phyloP scores from a whole-genome alignment of 1,139 yeast genomes.

The Yamadazyma conglobata region DNA sequence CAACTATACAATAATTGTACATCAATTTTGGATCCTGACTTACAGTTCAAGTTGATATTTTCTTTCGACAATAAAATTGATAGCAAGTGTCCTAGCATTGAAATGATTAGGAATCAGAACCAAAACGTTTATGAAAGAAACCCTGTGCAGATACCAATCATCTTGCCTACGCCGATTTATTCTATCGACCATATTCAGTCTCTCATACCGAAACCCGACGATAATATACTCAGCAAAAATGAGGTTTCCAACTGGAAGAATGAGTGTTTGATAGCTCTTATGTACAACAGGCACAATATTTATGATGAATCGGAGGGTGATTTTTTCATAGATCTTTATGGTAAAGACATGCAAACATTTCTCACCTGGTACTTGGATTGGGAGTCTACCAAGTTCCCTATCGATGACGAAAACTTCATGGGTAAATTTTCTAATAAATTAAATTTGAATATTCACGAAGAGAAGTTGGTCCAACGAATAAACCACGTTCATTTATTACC shows the following conservation, averaged over 20 bases:
- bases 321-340: constrained; percentile 28
- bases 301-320: constrained; percentile 15
- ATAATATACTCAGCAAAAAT: constrained; percentile 15
- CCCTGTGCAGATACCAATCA: constrained; percentile 27
- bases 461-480: constrained; percentile 24
- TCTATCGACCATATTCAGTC: constrained; percentile 36
- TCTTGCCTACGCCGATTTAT: constrained; percentile 37
- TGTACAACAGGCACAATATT: constrained; percentile 27
- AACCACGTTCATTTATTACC: constrained; percentile 9
- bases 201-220: constrained; percentile 26
- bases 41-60: constrained; percentile 44
- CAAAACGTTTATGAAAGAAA: constrained; percentile 10
- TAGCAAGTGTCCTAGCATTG: constrained; percentile 38
- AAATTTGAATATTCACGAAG: constrained; percentile 22
- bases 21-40: constrained; percentile 21
- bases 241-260: constrained; percentile 32
- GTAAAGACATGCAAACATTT: constrained; percentile 24
- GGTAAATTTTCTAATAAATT: constrained; percentile 22
- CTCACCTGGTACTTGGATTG: constrained; percentile 27
- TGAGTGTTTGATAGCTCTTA: constrained; percentile 27
- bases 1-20: constrained; percentile 39
- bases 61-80: constrained; percentile 59
- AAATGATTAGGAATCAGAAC: constrained; percentile 25
- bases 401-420: constrained; percentile 15
- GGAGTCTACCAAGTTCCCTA: constrained; percentile 17